Evolutionary conservation across 1,139 yeast species (phyloP), one percentile per base, ranked within the genome.

Genomic region (Protomyces inundatus): DNA sequence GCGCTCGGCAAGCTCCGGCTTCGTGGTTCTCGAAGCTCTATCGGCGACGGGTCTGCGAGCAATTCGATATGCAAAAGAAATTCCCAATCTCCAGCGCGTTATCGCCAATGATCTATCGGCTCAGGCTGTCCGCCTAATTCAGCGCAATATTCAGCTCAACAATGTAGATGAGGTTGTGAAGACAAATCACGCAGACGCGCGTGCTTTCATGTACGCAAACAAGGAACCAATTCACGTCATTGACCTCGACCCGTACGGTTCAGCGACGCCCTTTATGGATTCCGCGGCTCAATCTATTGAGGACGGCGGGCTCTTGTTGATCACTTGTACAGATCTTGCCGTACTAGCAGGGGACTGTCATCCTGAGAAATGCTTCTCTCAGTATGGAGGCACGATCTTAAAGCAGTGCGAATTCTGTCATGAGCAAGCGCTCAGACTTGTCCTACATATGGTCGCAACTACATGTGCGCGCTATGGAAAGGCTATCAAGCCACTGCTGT

Each of bases 11-110:
- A 37, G 39, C 9, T 32, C 33, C 5, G 10, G 79, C 67, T 82
- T 89, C 63, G 82, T 83, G 54, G 84, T 93, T 23, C 77, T 91
- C 54, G 99, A 93, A 72, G 98, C 97, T 0, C 79, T 93, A 14
- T 87, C 96, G 61, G 99, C 99, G 0, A 87, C 98, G 0, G 99
- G 99, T 0, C 79, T 93, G 57, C 81, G 99, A 65, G 96, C 98
- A 1, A 86, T 95, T 65, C 80, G 99, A 66, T 93, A 93, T 72
- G 97, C 91, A 10, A 87, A 87, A 69, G 99, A 93, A 73, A 84
- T 93, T 55, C 95, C 96, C 1, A 76, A 82, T 36, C 87, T 87
- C 1, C 80, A 83, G 65, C 79, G 80, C 34, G 84, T 93, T 34
- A 81, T 90, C 2, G 99, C 99, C 45, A 93, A 93, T 74, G 99